phyloP scores from a whole-genome alignment of 1,284 basidiomycete species.

The Cryptococcus wingfieldii region DNA sequence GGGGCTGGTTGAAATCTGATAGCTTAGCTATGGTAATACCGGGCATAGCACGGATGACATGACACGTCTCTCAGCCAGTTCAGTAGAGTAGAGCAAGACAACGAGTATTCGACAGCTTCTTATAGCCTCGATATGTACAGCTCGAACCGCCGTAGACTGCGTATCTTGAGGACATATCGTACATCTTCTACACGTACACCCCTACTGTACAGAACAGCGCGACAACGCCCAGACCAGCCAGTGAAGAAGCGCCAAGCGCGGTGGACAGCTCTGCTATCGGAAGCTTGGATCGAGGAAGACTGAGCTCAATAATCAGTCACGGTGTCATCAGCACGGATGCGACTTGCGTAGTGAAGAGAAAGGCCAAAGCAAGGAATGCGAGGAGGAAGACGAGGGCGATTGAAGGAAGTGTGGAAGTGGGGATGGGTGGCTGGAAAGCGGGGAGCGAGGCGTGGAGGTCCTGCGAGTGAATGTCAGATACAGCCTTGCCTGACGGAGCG shows the following conservation, averaged over 20 bases:
- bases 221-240: slow-evolving; percentile 79
- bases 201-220: slow-evolving; percentile 80
- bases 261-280: slow-evolving; percentile 67
- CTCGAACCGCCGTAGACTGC: no score
- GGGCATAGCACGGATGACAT: no score
- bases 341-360: slow-evolving; percentile 81
- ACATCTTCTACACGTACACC: slow-evolving; percentile 64
- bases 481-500: not conserved
- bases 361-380: slow-evolving; percentile 70
- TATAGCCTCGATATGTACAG: no score
- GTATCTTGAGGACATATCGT: not conserved
- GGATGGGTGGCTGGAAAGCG: slow-evolving; percentile 64
- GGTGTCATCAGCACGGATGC: not conserved
- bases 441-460: slow-evolving; percentile 56
- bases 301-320: slow-evolving; percentile 4
- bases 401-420: slow-evolving; percentile 63
- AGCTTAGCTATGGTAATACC: no score
- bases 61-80: no score
- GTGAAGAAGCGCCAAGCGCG: slow-evolving; percentile 65
- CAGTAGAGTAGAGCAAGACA: no score
- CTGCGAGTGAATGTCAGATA: slow-evolving; percentile 43
- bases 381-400: slow-evolving; percentile 68
- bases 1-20: no score
- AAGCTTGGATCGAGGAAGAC: slow-evolving; percentile 33
- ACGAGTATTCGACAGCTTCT: no score